A percentile compares a stretch with the other conserved stretches of the same genome.
These are phyloP conservation scores for Penicillium corylophilum DNA, from an alignment of 2,329 filamentous ascomycete species.

Conservation along the genomic window DNA sequence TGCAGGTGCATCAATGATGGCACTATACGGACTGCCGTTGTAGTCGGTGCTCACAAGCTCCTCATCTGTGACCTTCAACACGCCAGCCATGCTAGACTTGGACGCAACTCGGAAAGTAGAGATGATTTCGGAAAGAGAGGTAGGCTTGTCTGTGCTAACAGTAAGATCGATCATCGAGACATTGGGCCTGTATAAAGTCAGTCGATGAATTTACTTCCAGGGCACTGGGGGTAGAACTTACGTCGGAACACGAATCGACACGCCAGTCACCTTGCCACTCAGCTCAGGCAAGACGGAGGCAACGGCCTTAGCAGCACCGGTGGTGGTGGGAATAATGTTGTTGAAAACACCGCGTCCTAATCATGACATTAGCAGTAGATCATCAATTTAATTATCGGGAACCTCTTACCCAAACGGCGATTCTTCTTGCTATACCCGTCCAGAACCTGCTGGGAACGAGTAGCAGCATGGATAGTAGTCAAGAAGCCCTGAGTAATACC, in stretches of 20 bases:
- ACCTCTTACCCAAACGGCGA: slow-evolving; percentile 26
- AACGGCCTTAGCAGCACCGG: slow-evolving; percentile 92
- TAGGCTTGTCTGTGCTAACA: slow-evolving; percentile 78
- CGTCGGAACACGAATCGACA: slow-evolving; percentile 92
- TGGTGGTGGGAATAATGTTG: slow-evolving; percentile 95
- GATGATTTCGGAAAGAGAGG: slow-evolving; percentile 26
- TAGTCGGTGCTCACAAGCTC: slow-evolving; percentile 85
- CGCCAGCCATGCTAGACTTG: slow-evolving; percentile 52
- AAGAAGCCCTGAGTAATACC: slow-evolving; percentile 33
- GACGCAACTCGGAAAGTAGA: slow-evolving; percentile 41
- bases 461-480: slow-evolving; percentile 33
- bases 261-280: slow-evolving; percentile 94
- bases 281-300: slow-evolving; percentile 91
- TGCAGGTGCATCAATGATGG: slow-evolving; percentile 92
- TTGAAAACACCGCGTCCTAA: slow-evolving; percentile 81
- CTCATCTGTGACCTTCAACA: slow-evolving; percentile 86
- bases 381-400: background rate
- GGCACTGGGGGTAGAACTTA: slow-evolving; percentile 19
- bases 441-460: slow-evolving; percentile 33
- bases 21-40: slow-evolving; percentile 80
- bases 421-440: slow-evolving; percentile 39
- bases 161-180: slow-evolving; percentile 94
- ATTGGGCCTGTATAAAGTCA: slow-evolving; percentile 56
- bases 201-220: background rate
- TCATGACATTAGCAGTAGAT: background rate